Evolutionary conservation across 805 yeast species (phyloP), one percentile per base, ranked within the genome.

Genomic region (Kazachstania bromeliacearum): DNA sequence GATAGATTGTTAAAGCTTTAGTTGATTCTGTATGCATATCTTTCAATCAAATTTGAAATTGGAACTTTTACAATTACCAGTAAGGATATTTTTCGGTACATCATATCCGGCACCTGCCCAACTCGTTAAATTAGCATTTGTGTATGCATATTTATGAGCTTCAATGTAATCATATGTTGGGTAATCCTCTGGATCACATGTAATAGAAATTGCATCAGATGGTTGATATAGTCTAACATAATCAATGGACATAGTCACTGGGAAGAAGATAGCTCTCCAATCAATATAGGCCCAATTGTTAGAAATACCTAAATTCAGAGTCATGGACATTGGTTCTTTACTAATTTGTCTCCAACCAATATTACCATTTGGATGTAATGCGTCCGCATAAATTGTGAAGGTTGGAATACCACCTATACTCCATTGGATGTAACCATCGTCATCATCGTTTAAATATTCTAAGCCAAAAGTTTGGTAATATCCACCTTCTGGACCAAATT

Each of bases 221-320:
- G 95, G 95, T 64, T 89, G 98, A 60, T 92, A 89, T n/a, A 89
- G 53, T 50, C 98, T 75, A 23, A 89, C 94, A 50, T 81, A 84
- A 58, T 89, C 96, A 31, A 89, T 63, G 39, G 74, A 66, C 77
- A 88, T 67, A 2, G 73, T 68, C 10, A 72, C 73, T 2, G 98
- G 98, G 73, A 89, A 89, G 31, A 62, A 62, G 40, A 87, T 65
- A 4, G 77, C 66, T 30, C 77, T 75, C 96, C 96, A 89, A 62
- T 87, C 89, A 43, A 89, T 89, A 59, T 83, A 85, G 6, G 92
- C 84, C 97, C 97, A 89, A 41, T 77, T 81, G 51, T 79, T 81
- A 12, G 96, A 88, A 36, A 89, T 64, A 68, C 95, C 98, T 63
- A 89, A 62, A 59, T 89, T 89, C 68, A 89, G 53, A 45, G 89